Evolutionary conservation across 805 yeast species (phyloP), one percentile per base, ranked within the genome.

Genomic region (Saccharomycodes ludwigii): DNA sequence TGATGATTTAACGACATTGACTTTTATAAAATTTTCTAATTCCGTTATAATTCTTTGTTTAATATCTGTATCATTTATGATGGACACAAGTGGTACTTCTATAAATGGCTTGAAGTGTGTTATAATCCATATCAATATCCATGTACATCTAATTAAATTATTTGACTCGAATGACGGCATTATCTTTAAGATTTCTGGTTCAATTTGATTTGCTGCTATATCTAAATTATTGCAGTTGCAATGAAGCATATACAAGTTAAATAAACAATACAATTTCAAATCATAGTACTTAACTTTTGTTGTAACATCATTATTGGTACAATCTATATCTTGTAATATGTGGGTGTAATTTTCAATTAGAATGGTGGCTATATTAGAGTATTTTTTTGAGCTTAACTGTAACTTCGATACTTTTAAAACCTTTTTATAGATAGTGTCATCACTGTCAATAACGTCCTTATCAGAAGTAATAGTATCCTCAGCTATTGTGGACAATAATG

Each of bases 21-120:
- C 24, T 24, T 12, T 30, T 30, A 6, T 39, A 21, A 4, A 52
- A 21, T 26, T 42, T 46, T 32, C 52, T 52, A 2, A 35, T 34
- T 1, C 29, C 17, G 31, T 46, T 50, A 26, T 40, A 50, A 16
- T 25, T 12, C n/a, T 32, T 16, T 25, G 37, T 38, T 18, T 40
- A 33, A 34, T 42, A 20, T 43, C 42, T 4, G 38, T 44, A 18
- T 50, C 51, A 8, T 34, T n/a, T n/a, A n/a, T n/a, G n/a, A n/a
- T 41, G n/a, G 45, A 38, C 3, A 55, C 49, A 29, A 52, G 33
- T 8, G 55, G 49, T 21, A 38, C 39, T 16, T 37, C 36, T 2
- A 52, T 48, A 26, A 54, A 54, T 1, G 56, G 55, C 18, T 54
- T 52, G 21, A 51, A 46, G 37, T 48, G 56, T 2, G 51, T 30